Evolutionary conservation across 2,329 filamentous ascomycete genomes (phyloP).

Genomic region (Dothiorella sarmentorum): DNA sequence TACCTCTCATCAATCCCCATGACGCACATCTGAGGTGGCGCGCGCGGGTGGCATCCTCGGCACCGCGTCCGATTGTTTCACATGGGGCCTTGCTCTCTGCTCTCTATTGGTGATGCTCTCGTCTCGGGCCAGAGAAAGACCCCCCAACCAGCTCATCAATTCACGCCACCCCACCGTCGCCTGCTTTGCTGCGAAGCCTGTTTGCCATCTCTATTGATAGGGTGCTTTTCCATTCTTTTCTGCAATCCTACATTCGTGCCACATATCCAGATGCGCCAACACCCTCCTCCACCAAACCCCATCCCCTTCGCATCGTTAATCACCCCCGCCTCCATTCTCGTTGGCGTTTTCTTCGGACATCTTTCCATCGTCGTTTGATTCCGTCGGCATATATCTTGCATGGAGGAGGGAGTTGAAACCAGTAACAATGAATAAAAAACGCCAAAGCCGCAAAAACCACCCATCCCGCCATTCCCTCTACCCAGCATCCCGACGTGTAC

Average conservation of each 20-base stretch:
- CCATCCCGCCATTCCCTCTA: slow-evolving; percentile 1
- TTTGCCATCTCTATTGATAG: background rate
- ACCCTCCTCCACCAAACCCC: background rate
- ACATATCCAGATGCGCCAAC: slow-evolving; percentile 13
- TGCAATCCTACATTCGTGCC: slow-evolving; percentile 6
- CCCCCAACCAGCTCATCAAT: background rate
- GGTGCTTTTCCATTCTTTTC: background rate
- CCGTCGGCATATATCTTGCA: background rate
- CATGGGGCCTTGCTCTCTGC: background rate
- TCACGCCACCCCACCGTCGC: background rate
- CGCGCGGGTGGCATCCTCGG: background rate
- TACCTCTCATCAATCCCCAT: background rate
- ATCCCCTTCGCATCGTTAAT: background rate
- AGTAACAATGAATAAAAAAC: slow-evolving; percentile 4
- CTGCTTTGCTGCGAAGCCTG: too few relatives aligned
- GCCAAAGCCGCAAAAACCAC: background rate
- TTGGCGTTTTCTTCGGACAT: background rate
- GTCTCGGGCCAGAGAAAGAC: background rate
- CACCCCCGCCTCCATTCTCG: background rate
- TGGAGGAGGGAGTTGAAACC: background rate
- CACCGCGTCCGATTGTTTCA: background rate
- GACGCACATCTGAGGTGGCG: background rate
- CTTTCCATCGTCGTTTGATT: background rate
- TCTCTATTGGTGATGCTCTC: background rate
- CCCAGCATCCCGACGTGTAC: background rate